These are phyloP conservation scores for Glycine tomentella DNA, from an alignment of 306 rosid genomes.

Conservation along the genomic window DNA sequence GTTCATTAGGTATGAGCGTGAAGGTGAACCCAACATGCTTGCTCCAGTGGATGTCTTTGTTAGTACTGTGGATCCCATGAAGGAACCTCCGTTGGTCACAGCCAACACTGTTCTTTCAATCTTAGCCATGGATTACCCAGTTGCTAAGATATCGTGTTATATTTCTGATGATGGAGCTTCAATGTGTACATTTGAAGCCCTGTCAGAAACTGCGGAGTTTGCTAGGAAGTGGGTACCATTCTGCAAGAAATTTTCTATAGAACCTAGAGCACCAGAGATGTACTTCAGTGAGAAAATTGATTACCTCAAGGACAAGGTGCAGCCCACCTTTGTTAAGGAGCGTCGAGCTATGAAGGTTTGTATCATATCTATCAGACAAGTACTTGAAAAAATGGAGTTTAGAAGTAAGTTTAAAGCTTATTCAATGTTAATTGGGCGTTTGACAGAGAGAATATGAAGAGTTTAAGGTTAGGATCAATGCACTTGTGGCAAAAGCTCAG, in stretches of 20 bases:
- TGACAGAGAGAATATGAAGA: constrained; percentile 96
- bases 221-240: constrained; percentile 95
- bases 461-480: constrained; percentile 87
- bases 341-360: constrained; percentile 96
- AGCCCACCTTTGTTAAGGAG: constrained; percentile 96
- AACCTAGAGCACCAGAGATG: constrained; percentile 95
- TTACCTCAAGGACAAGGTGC: constrained; percentile 93
- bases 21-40: constrained; percentile 89
- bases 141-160: constrained; percentile 90
- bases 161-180: constrained; percentile 98
- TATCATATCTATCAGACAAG: constrained; percentile 13
- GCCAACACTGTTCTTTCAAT: constrained; percentile 90
- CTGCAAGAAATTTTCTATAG: constrained; percentile 83
- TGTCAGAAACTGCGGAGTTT: constrained; percentile 93
- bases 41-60: constrained; percentile 88
- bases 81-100: constrained; percentile 94
- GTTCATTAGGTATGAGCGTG: constrained; percentile 67
- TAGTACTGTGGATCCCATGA: constrained; percentile 98
- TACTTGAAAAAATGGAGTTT: constrained; percentile 9
- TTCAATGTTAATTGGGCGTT: constrained; percentile 27
- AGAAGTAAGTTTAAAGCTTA: not conserved
- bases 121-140: constrained; percentile 91
- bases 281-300: constrained; percentile 88
- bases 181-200: constrained; percentile 87
- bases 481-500: constrained; percentile 90